Conservation (phyloP, 75 land plant species). For the Azolla pinnata region DNA sequence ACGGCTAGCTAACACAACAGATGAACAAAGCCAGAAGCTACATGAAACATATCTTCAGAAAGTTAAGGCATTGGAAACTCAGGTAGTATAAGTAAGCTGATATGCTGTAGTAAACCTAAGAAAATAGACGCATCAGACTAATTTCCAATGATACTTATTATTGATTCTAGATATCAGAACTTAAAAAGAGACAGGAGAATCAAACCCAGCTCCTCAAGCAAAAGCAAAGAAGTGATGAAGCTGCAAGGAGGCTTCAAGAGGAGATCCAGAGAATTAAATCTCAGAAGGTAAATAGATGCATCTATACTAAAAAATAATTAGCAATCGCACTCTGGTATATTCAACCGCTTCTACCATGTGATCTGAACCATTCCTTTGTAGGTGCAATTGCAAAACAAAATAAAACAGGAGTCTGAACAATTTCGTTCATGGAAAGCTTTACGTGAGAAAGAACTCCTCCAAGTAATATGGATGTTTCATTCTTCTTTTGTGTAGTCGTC, state of each 20-base stretch:
- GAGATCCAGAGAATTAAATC: slow-evolving; percentile 82
- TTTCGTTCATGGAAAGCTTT: slow-evolving; percentile 91
- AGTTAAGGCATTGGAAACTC: slow-evolving; percentile 70
- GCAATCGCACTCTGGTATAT: too few relatives aligned
- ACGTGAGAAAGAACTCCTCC: slow-evolving; percentile 92
- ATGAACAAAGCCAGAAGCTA: slow-evolving; percentile 62
- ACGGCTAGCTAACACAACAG: slow-evolving; percentile 50
- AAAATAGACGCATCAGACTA: not conserved
- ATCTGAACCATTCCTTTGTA: slow-evolving; percentile 8
- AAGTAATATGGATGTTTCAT: too few relatives aligned
- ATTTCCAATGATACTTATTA: slow-evolving; percentile 1
- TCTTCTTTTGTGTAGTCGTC: too few relatives aligned
- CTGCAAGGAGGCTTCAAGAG: slow-evolving; percentile 83
- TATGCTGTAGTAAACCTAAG: slow-evolving; percentile 5
- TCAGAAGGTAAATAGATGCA: slow-evolving; percentile 45
- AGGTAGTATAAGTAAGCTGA: slow-evolving; percentile 66
- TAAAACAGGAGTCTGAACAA: slow-evolving; percentile 98
- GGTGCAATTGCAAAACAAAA: slow-evolving; percentile 97
- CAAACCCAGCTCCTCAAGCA: slow-evolving; percentile 84
- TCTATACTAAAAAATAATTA: too few relatives aligned
- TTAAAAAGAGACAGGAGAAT: slow-evolving; percentile 93
- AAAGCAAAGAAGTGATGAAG: slow-evolving; percentile 94
- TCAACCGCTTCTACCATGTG: too few relatives aligned
- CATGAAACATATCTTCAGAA: slow-evolving; percentile 82
- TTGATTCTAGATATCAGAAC: slow-evolving; percentile 59